Evolutionary conservation across 1,139 yeast species (phyloP).

Genomic region (Taiozyma sp.): DNA sequence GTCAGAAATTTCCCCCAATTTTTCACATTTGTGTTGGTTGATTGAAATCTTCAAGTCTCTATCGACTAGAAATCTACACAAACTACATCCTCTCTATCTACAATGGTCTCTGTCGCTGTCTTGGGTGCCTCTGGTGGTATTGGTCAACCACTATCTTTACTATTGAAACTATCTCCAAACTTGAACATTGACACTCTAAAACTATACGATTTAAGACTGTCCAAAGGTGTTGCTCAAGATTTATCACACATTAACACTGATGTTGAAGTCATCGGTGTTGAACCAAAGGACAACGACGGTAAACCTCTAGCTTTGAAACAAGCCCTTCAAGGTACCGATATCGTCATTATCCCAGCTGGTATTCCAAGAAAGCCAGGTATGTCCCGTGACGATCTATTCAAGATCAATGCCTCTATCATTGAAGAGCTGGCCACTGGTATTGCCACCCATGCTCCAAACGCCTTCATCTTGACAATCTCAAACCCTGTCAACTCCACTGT

Average conservation of each 20-base stretch:
- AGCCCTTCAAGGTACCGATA: constrained; percentile 51
- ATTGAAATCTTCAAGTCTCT: too few relatives aligned
- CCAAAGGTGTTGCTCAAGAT: constrained; percentile 72
- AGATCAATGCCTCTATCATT: constrained; percentile 67
- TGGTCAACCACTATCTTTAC: constrained; percentile 70
- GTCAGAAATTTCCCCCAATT: not conserved
- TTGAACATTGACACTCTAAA: constrained; percentile 47
- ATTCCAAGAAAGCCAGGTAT: constrained; percentile 78
- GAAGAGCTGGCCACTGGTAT: constrained; percentile 54
- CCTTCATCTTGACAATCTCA: constrained; percentile 62
- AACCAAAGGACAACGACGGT: constrained; percentile 45
- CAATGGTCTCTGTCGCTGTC: constrained; percentile 64
- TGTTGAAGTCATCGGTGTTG: constrained; percentile 53
- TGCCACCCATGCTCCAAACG: constrained; percentile 56
- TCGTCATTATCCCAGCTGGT: constrained; percentile 78
- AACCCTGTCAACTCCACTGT: constrained; percentile 77
- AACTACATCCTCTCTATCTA: too few relatives aligned
- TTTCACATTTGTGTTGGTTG: not conserved
- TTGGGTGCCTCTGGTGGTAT: constrained; percentile 82
- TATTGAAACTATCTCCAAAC: constrained; percentile 52
- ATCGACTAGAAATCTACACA: too few relatives aligned
- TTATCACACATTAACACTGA: constrained; percentile 65
- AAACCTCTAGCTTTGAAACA: constrained; percentile 36
- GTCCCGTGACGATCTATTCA: constrained; percentile 75
- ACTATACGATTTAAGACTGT: constrained; percentile 62